Evolutionary conservation across 345 rosid genomes (phyloP).

Genomic region (Salix caprea): DNA sequence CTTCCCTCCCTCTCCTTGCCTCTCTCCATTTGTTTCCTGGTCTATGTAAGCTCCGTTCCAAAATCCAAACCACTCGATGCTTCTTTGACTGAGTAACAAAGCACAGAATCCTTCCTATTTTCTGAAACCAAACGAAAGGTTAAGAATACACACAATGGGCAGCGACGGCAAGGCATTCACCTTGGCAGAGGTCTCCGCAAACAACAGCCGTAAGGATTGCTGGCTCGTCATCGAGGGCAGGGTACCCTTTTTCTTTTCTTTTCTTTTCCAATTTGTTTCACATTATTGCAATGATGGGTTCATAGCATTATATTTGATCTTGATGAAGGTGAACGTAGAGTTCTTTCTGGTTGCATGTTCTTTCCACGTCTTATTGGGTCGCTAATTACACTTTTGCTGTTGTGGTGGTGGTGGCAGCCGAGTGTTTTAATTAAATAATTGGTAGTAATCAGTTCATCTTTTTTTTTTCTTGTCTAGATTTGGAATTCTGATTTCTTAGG

Average conservation of each 20-base stretch:
- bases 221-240: slow-evolving; percentile 90
- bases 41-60: neutral
- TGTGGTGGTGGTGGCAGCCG: too few species aligned
- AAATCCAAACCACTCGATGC: neutral
- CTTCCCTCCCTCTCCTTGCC: neutral
- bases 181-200: slow-evolving; percentile 69
- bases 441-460: neutral
- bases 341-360: neutral
- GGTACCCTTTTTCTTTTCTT: slow-evolving; percentile 34
- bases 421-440: too few species aligned
- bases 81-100: neutral
- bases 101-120: neutral
- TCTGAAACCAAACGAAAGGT: neutral
- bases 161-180: slow-evolving; percentile 52
- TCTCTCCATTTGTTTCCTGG: neutral
- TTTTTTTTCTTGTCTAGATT: neutral
- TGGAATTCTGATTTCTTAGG: neutral
- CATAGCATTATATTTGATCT: neutral
- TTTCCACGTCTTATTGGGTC: neutral
- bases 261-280: neutral
- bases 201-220: slow-evolving; percentile 61
- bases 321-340: neutral
- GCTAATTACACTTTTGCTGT: neutral
- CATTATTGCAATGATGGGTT: neutral
- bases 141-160: slow-evolving; percentile 38